phyloP scores from a whole-genome alignment of 805 yeast genomes.

The Peterozyma xylosa region DNA sequence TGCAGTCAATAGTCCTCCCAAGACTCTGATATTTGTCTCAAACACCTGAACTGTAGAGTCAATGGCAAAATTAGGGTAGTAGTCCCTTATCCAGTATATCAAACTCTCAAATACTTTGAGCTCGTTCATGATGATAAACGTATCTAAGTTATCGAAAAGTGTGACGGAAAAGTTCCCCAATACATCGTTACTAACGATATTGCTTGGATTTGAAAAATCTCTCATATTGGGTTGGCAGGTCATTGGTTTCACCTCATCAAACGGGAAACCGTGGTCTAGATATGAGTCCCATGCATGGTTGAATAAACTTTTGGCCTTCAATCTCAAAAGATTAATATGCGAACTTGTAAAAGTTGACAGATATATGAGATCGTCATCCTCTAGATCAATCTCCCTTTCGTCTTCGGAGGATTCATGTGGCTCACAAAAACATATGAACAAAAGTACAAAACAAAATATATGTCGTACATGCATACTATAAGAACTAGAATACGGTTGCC shows the following conservation, averaged over 20 bases:
- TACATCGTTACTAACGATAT: slow-evolving; percentile 69
- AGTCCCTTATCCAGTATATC: slow-evolving; percentile 28
- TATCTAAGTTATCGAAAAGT: slow-evolving; percentile 71
- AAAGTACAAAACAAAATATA: no score
- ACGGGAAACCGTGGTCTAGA: slow-evolving; percentile 64
- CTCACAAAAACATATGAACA: no score
- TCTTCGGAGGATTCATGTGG: no score
- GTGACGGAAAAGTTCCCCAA: slow-evolving; percentile 80
- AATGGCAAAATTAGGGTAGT: slow-evolving; percentile 40
- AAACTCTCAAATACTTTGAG: slow-evolving; percentile 43
- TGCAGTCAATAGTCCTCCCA: slow-evolving; percentile 77
- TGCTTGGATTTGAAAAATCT: slow-evolving; percentile 42
- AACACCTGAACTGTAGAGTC: slow-evolving; percentile 80
- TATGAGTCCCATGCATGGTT: slow-evolving; percentile 72
- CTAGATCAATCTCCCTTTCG: no score
- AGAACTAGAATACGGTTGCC: no score
- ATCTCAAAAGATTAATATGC: slow-evolving; percentile 18
- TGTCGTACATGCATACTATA: no score
- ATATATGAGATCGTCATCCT: slow-evolving; percentile 6
- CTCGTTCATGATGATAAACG: slow-evolving; percentile 67
- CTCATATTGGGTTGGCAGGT: slow-evolving; percentile 64
- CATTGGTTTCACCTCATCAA: slow-evolving; percentile 74
- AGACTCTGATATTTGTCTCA: slow-evolving; percentile 72
- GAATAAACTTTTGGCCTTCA: slow-evolving; percentile 51
- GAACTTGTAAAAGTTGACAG: slow-evolving; percentile 18